A percentile compares a stretch with the other conserved stretches of the same genome.
Evolutionary conservation across 2,329 filamentous ascomycete species (phyloP).

Genomic region (Sarocladium strictum): DNA sequence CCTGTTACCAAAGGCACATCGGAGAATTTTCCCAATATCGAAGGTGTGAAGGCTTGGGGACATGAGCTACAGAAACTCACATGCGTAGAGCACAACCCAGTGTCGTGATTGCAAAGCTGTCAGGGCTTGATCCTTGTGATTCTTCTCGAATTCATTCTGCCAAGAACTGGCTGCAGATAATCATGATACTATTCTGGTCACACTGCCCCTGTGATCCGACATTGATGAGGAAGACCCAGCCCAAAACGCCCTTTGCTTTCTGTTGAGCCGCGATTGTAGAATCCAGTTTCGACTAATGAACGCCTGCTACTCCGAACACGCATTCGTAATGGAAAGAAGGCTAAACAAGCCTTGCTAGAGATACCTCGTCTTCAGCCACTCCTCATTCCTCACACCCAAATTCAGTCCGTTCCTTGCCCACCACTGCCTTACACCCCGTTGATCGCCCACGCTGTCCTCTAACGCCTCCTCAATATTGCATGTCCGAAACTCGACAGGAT

Average conservation of each 20-base stretch:
- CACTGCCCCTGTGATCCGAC: no score
- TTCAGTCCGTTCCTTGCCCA: constrained; percentile 84
- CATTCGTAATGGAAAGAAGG: not conserved
- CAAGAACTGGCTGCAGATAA: no score
- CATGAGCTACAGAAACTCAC: not conserved
- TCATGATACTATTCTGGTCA: no score
- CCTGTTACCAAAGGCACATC: not conserved
- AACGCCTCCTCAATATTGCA: constrained; percentile 94
- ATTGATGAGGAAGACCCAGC: no score
- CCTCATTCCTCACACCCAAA: constrained; percentile 72
- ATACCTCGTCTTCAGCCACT: constrained; percentile 82
- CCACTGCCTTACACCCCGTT: constrained; percentile 72
- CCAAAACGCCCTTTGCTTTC: no score
- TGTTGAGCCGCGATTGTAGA: no score
- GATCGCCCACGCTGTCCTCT: constrained; percentile 75
- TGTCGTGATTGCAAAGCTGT: no score
- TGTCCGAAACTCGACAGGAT: constrained; percentile 85
- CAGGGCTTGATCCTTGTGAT: no score
- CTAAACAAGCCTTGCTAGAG: constrained; percentile 36
- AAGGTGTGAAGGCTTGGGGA: not conserved
- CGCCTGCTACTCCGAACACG: not conserved
- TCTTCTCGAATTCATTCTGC: no score
- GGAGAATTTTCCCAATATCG: no score
- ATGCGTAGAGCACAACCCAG: no score
- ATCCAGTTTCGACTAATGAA: no score